Evolutionary conservation across 345 rosid genomes (phyloP).

Genomic region (Boechera divaricarpa): DNA sequence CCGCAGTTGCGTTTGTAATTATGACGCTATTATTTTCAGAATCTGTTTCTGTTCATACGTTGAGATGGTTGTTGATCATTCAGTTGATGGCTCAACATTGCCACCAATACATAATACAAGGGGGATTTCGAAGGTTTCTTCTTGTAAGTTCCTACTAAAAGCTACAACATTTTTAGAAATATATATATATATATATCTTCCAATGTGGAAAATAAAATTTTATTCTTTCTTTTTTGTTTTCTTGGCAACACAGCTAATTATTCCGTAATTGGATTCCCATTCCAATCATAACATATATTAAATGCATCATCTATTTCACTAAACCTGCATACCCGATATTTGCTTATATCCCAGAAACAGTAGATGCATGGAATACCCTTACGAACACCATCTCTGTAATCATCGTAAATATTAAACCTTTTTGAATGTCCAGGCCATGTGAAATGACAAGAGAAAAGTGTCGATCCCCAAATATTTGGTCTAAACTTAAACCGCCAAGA

Average conservation of each 20-base stretch:
- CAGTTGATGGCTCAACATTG: neutral
- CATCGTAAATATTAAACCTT: constrained; percentile 41
- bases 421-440: constrained; percentile 23
- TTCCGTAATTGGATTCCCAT: constrained; percentile 1
- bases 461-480: constrained; percentile 30
- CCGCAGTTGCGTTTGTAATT: neutral
- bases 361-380: constrained; percentile 20
- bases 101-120: neutral
- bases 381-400: constrained; percentile 23
- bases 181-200: no score
- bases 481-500: constrained; percentile 29
- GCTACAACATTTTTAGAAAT: neutral
- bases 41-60: neutral
- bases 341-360: constrained; percentile 39
- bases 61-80: neutral
- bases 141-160: neutral
- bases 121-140: neutral
- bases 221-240: neutral
- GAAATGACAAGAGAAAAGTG: constrained; percentile 32
- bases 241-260: neutral
- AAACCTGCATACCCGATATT: constrained; percentile 38
- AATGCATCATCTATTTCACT: neutral
- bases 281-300: constrained; percentile 38
- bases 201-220: neutral
- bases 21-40: neutral